phyloP scores from a whole-genome alignment of 2,329 filamentous ascomycete species.

The Fusarium mexicanum region DNA sequence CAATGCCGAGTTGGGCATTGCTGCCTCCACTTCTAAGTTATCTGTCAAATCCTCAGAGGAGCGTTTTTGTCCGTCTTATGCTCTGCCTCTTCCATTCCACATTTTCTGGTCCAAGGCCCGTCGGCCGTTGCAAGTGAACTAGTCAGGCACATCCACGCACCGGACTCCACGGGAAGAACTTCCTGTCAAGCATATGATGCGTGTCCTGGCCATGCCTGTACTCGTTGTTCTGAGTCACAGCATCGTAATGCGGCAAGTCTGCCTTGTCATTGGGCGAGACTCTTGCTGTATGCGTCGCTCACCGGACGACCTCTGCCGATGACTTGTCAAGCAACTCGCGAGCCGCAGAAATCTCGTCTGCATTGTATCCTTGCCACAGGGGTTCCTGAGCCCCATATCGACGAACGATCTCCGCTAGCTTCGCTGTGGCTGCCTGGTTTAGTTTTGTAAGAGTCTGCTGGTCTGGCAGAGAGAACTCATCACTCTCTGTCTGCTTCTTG shows the following conservation, averaged over 20 bases:
- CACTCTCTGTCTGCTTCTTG: conserved; percentile 58
- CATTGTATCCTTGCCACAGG: conserved; percentile 78
- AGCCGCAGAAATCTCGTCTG: conserved; percentile 76
- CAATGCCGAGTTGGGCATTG: conserved; percentile 36
- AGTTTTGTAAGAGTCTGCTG: conserved; percentile 71
- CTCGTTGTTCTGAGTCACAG: conserved; percentile 22
- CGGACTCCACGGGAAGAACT: conserved; percentile 13
- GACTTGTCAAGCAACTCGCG: conserved; percentile 71
- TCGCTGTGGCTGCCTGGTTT: conserved; percentile 76
- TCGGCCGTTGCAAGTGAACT: conserved; percentile 11
- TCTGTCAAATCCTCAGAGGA: conserved; percentile 11
- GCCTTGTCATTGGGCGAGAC: conserved; percentile 18
- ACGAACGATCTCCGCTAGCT: conserved; percentile 80
- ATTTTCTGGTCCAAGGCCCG: neutral
- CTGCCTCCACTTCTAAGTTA: conserved; percentile 16
- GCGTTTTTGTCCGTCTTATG: conserved; percentile 5
- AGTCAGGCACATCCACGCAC: conserved; percentile 25
- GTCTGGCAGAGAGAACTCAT: conserved; percentile 64
- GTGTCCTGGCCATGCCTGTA: conserved; percentile 15
- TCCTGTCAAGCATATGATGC: conserved; percentile 5
- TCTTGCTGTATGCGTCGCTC: conserved; percentile 25
- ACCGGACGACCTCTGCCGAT: conserved; percentile 56
- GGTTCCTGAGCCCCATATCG: conserved; percentile 67
- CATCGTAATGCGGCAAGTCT: conserved; percentile 12
- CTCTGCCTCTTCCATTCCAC: conserved; percentile 18